Evolutionary conservation across 2,329 filamentous ascomycete species (phyloP).

Genomic region (Xylaria hypoxylon): DNA sequence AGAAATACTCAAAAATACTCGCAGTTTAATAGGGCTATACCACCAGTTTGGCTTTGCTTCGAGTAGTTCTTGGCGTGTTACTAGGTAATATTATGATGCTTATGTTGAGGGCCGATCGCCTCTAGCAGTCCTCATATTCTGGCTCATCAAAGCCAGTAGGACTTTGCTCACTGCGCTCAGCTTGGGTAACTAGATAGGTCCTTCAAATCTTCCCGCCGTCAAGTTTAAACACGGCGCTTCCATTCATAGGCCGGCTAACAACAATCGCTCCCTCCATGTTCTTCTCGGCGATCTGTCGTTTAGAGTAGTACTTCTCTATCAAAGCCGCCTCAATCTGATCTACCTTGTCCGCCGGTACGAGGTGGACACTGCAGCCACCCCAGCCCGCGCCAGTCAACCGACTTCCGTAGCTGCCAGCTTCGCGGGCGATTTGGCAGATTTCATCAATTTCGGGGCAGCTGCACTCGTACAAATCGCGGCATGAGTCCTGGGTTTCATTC

Average conservation of each 20-base stretch:
- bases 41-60: neutral
- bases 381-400: constrained; percentile 93
- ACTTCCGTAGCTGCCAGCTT: constrained; percentile 84
- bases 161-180: neutral
- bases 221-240: constrained; percentile 66
- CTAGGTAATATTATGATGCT: neutral
- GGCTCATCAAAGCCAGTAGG: neutral
- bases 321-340: constrained; percentile 80
- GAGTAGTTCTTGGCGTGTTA: neutral
- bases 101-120: neutral
- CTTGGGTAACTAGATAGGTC: neutral
- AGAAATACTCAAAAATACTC: neutral
- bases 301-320: constrained; percentile 84
- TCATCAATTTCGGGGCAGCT: constrained; percentile 93
- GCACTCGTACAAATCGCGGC: constrained; percentile 89
- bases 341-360: constrained; percentile 86
- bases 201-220: constrained; percentile 49
- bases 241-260: constrained; percentile 86
- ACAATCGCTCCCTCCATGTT: constrained; percentile 84
- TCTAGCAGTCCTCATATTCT: neutral
- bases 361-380: constrained; percentile 95
- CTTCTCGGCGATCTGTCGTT: constrained; percentile 73
- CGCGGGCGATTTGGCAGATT: constrained; percentile 82
- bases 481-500: constrained; percentile 90
- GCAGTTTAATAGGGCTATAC: neutral